A percentile compares a stretch with the other conserved stretches of the same genome.
Conservation (phyloP, 1,284 basidiomycete genomes). For the Microbotryum scabiosae region DNA sequence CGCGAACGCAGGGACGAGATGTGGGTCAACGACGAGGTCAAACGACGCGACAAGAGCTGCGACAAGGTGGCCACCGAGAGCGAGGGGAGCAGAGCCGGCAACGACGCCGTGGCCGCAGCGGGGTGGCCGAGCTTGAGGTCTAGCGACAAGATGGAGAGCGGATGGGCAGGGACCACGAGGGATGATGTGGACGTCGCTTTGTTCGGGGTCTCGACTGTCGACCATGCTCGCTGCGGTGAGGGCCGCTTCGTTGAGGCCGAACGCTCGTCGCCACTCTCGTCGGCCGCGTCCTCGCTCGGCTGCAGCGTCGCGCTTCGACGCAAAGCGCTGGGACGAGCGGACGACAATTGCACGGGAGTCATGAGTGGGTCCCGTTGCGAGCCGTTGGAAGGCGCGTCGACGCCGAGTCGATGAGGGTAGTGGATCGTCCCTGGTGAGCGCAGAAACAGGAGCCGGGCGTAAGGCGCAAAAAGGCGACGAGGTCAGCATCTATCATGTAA, state of each 20-base stretch:
- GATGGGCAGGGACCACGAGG: slow-evolving; percentile 20
- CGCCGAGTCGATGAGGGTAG: slow-evolving; percentile 33
- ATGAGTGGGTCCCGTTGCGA: not conserved
- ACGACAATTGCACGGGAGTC: not conserved
- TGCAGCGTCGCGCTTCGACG: slow-evolving; percentile 12
- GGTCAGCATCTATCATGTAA: not conserved
- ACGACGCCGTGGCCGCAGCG: slow-evolving; percentile 53
- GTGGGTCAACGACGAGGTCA: slow-evolving; percentile 67
- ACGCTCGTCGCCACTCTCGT: slow-evolving; percentile 1
- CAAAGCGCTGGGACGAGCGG: not conserved
- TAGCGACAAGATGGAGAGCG: slow-evolving; percentile 60
- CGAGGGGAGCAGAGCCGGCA: slow-evolving; percentile 70
- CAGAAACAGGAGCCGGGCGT: not conserved
- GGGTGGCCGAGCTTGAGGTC: slow-evolving; percentile 76
- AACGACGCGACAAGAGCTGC: slow-evolving; percentile 78
- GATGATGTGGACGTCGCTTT: slow-evolving; percentile 6
- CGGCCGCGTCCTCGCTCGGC: slow-evolving; percentile 1
- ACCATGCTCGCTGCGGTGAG: slow-evolving; percentile 13
- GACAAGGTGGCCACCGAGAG: slow-evolving; percentile 93
- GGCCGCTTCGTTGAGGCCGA: not conserved
- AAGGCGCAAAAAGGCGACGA: not conserved
- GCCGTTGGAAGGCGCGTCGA: not conserved
- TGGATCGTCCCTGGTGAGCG: slow-evolving; percentile 31
- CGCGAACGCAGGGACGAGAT: slow-evolving; percentile 77
- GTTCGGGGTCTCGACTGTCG: slow-evolving; percentile 9